Evolutionary conservation across 257 asterid genomes (phyloP).

Genomic region (Penstemon eatonii): DNA sequence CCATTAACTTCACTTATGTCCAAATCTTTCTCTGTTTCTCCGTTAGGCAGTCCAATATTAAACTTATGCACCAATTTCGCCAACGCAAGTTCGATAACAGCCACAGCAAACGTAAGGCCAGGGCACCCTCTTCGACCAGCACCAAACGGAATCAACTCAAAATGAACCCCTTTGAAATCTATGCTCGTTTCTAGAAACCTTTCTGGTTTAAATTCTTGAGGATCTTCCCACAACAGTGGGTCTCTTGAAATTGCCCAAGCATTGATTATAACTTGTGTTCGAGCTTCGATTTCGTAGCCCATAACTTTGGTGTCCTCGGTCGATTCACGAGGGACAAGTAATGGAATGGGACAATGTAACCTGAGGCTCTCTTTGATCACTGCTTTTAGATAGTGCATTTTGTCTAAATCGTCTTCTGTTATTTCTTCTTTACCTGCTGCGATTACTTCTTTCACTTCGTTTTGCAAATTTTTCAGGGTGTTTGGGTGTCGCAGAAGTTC

Average conservation of each 20-base stretch:
- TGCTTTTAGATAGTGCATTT: conserved; percentile 48
- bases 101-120: conserved; percentile 32
- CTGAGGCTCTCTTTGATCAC: conserved; percentile 48
- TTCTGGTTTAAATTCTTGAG: conserved; percentile 42
- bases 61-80: conserved; percentile 40
- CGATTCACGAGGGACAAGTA: conserved; percentile 37
- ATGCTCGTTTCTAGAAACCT: conserved; percentile 33
- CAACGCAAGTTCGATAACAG: conserved; percentile 30
- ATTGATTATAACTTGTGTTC: conserved; percentile 38
- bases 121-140: conserved; percentile 47
- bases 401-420: conserved; percentile 40
- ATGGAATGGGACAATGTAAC: conserved; percentile 39
- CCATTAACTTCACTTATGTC: conserved; percentile 36
- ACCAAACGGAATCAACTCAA: conserved; percentile 42
- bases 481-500: conserved; percentile 53
- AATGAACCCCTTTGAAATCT: conserved; percentile 33
- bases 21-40: conserved; percentile 23
- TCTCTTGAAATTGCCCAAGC: conserved; percentile 50
- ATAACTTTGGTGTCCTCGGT: conserved; percentile 29
- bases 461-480: conserved; percentile 27
- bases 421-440: conserved; percentile 27
- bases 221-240: conserved; percentile 39
- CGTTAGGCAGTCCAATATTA: conserved; percentile 31
- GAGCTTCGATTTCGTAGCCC: conserved; percentile 41
- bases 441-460: conserved; percentile 34